A percentile compares a stretch with the other conserved stretches of the same genome.
Evolutionary conservation across 345 rosid genomes (phyloP).

Genomic region (Dipteronia dyeriana): DNA sequence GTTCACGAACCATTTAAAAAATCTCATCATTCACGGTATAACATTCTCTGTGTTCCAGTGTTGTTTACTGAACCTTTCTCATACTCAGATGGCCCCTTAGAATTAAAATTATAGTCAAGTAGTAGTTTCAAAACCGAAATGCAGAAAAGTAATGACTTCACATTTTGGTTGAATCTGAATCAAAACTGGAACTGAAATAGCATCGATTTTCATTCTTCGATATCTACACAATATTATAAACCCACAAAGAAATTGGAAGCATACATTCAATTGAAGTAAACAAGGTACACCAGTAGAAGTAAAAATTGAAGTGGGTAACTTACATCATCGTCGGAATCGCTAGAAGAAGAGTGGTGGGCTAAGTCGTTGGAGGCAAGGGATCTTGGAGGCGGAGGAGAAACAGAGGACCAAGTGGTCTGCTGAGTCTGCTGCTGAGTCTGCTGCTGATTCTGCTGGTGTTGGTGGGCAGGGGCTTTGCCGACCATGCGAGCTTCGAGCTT

Average conservation of each 20-base stretch:
- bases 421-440: constrained; percentile 43
- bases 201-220: no score
- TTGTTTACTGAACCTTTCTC: neutral
- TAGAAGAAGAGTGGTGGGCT: constrained; percentile 53
- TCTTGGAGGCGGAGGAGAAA: constrained; percentile 47
- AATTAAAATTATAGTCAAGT: constrained; percentile 2
- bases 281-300: neutral
- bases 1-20: neutral
- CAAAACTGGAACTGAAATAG: no score
- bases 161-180: no score
- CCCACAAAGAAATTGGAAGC: neutral
- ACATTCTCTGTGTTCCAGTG: neutral
- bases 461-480: constrained; percentile 68
- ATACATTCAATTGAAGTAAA: neutral
- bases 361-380: constrained; percentile 45
- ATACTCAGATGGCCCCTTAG: neutral
- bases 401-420: constrained; percentile 49
- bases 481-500: constrained; percentile 99
- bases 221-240: no score
- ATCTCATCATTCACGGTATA: neutral
- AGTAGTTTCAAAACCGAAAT: neutral
- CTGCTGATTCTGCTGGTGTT: constrained; percentile 37
- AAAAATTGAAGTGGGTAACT: neutral
- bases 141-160: neutral
- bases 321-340: constrained; percentile 94